These are phyloP conservation scores for Ophiostoma novo-ulmi DNA, from an alignment of 2,329 filamentous ascomycete species.

Conservation along the genomic window DNA sequence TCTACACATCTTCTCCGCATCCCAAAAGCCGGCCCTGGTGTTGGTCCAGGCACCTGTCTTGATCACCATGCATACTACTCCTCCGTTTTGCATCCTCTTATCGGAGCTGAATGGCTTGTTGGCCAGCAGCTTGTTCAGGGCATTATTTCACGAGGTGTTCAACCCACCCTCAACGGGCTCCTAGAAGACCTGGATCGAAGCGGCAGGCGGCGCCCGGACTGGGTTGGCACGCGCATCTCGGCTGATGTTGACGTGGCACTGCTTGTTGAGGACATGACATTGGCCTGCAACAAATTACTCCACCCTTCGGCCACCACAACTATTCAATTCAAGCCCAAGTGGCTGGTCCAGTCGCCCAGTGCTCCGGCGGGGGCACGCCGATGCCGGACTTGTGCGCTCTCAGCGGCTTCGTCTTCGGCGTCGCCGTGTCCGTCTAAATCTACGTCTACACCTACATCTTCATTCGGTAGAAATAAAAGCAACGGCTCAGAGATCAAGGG, in stretches of 20 bases:
- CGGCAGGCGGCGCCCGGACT: conserved; percentile 37
- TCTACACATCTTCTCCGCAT: conserved; percentile 28
- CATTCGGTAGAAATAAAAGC: not conserved
- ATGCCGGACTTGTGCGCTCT: conserved; percentile 68
- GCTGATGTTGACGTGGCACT: conserved; percentile 59
- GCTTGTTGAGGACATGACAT: conserved; percentile 69
- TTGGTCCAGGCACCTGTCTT: conserved; percentile 38
- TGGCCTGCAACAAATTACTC: conserved; percentile 25
- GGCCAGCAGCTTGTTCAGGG: conserved; percentile 51
- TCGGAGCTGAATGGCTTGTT: conserved; percentile 49
- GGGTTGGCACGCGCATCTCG: conserved; percentile 47
- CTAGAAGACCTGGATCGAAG: conserved; percentile 41
- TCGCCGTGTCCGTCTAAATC: not conserved
- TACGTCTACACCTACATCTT: not conserved
- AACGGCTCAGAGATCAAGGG: not conserved
- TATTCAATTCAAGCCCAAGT: conserved; percentile 80
- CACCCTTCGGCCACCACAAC: conserved; percentile 33
- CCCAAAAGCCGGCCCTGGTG: conserved; percentile 46
- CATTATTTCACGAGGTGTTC: conserved; percentile 37
- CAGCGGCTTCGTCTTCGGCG: conserved; percentile 30
- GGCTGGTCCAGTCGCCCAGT: conserved; percentile 70
- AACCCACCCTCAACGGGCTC: conserved; percentile 47
- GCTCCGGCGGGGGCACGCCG: conserved; percentile 58
- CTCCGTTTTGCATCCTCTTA: conserved; percentile 50
- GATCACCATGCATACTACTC: conserved; percentile 46